These are phyloP conservation scores for Candida buenavistaensis DNA, from an alignment of 1,139 yeast species.

Conservation along the genomic window DNA sequence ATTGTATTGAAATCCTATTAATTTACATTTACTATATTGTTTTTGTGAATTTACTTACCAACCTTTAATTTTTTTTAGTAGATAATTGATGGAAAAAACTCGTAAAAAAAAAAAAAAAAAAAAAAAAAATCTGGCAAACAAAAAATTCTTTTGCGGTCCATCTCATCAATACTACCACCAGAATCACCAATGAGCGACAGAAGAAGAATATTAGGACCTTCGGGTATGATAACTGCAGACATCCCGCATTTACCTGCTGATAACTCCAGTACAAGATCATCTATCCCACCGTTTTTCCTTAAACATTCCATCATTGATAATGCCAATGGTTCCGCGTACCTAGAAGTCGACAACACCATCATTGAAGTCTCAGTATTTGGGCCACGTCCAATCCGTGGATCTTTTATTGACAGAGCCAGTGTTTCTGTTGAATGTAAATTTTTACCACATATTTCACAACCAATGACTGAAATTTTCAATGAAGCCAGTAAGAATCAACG, in stretches of 20 bases:
- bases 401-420: conserved; percentile 68
- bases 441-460: conserved; percentile 51
- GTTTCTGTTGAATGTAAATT: conserved; percentile 68
- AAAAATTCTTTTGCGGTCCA: no score
- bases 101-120: no score
- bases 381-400: conserved; percentile 82
- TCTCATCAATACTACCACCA: no score
- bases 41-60: no score
- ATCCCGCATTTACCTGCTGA: conserved; percentile 15
- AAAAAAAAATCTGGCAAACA: no score
- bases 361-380: conserved; percentile 80
- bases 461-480: conserved; percentile 29
- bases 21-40: no score
- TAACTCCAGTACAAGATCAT: conserved; percentile 6
- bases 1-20: no score
- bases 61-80: no score
- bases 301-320: conserved; percentile 66
- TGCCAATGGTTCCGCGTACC: conserved; percentile 81
- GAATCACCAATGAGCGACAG: conserved; percentile 47
- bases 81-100: no score
- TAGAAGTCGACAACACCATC: conserved; percentile 65
- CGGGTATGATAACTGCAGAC: conserved; percentile 52
- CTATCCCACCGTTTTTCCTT: conserved; percentile 42
- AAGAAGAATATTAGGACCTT: conserved; percentile 71
- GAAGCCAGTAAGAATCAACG: conserved; percentile 22